Evolutionary conservation across 75 land plant genomes (phyloP).

Genomic region (Sequoiadendron giganteum): DNA sequence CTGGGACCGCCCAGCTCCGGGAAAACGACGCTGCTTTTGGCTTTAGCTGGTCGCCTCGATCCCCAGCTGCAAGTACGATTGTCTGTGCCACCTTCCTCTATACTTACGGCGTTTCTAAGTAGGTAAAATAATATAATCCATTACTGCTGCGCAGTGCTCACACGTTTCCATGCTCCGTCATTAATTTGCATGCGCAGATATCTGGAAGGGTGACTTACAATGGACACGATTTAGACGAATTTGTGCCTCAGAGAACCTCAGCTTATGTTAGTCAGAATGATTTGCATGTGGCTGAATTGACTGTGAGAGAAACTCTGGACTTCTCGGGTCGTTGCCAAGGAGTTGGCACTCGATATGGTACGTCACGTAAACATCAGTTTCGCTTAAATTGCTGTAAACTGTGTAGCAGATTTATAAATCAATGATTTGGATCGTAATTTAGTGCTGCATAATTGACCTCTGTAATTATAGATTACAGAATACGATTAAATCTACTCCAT

Average conservation of each 20-base stretch:
- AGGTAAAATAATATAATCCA: too few relatives aligned
- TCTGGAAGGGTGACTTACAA: conserved; percentile 57
- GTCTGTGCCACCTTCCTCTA: not conserved
- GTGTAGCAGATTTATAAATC: not conserved
- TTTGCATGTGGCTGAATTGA: conserved; percentile 49
- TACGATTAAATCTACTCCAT: too few relatives aligned
- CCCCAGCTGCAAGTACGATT: conserved; percentile 6
- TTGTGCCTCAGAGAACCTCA: conserved; percentile 61
- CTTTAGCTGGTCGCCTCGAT: conserved; percentile 21
- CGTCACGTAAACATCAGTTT: not conserved
- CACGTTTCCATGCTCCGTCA: not conserved
- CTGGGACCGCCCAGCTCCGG: conserved; percentile 26
- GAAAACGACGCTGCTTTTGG: conserved; percentile 23
- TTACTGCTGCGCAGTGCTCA: too few relatives aligned
- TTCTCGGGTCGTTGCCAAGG: conserved; percentile 69
- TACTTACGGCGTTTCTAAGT: too few relatives aligned
- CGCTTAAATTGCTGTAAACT: not conserved
- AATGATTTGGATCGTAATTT: too few relatives aligned
- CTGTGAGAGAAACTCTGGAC: conserved; percentile 63
- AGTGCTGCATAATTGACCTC: too few relatives aligned
- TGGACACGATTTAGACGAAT: conserved; percentile 50
- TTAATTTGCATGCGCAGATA: conserved; percentile 18
- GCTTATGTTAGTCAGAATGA: conserved; percentile 65
- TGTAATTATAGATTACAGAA: too few relatives aligned
- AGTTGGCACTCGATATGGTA: conserved; percentile 56